phyloP scores from a whole-genome alignment of 805 yeast genomes.

The Myxozyma kluyveri region DNA sequence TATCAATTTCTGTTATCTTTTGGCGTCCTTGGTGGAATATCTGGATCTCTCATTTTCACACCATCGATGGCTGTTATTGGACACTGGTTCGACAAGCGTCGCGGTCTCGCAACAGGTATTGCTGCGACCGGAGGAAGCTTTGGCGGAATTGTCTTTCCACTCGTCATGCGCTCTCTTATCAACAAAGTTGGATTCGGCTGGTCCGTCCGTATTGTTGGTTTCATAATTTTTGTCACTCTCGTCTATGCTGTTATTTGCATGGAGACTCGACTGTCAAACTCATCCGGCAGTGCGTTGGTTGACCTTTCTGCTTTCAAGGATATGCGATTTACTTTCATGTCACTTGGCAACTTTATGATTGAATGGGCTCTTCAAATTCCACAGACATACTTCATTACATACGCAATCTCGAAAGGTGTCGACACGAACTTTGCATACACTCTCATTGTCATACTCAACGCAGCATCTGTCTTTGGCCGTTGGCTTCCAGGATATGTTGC shows the following conservation, averaged over 20 bases:
- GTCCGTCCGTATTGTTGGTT: constrained; percentile 54
- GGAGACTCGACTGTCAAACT: constrained; percentile 37
- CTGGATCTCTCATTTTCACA: constrained; percentile 45
- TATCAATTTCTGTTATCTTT: constrained; percentile 61
- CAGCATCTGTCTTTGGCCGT: constrained; percentile 53
- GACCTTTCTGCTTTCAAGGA: constrained; percentile 34
- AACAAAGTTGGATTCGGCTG: constrained; percentile 55
- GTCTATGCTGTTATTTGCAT: constrained; percentile 39
- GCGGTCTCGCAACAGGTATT: constrained; percentile 61
- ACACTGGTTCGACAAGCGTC: constrained; percentile 58
- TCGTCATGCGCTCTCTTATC: constrained; percentile 49
- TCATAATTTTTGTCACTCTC: constrained; percentile 37
- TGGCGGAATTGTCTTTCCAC: constrained; percentile 64
- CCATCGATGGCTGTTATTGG: constrained; percentile 56
- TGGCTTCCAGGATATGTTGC: constrained; percentile 55
- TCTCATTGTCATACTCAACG: constrained; percentile 49
- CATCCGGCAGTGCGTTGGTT: constrained; percentile 12
- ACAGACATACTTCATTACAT: constrained; percentile 37
- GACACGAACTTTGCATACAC: constrained; percentile 36
- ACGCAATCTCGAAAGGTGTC: constrained; percentile 35
- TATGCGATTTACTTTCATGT: constrained; percentile 31
- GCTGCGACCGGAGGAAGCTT: constrained; percentile 66
- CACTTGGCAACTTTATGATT: constrained; percentile 33
- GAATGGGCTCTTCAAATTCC: constrained; percentile 37
- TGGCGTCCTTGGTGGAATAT: constrained; percentile 51